Evolutionary conservation across 1,284 basidiomycete species (phyloP).

Genomic region (Trametes hirsuta): DNA sequence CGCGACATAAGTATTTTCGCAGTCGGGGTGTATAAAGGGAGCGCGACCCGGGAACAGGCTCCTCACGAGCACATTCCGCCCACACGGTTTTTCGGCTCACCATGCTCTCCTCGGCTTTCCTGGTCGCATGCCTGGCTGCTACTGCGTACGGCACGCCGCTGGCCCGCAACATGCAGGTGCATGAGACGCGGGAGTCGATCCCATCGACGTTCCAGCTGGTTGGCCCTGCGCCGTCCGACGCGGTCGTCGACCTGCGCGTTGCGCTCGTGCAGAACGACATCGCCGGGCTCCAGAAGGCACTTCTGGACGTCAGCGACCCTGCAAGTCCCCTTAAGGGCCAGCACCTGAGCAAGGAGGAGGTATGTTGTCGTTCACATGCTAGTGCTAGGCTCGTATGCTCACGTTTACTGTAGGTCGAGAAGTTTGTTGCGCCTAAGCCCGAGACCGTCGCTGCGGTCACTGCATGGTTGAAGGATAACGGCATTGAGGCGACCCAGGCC

Average conservation of each 20-base stretch:
- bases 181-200: conserved; percentile 31
- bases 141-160: conserved; percentile 30
- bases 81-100: conserved; percentile 10
- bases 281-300: conserved; percentile 40
- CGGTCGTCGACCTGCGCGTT: conserved; percentile 36
- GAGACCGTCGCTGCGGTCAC: conserved; percentile 41
- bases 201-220: conserved; percentile 34
- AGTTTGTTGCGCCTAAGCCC: conserved; percentile 39
- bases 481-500: conserved; percentile 34
- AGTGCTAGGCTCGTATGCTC: neutral
- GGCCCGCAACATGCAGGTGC: conserved; percentile 34
- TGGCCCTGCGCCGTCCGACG: conserved; percentile 32
- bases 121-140: conserved; percentile 19
- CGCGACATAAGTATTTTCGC: neutral
- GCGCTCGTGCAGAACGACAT: conserved; percentile 39
- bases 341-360: conserved; percentile 39
- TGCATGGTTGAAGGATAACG: conserved; percentile 43
- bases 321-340: conserved; percentile 36
- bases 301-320: conserved; percentile 41
- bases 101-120: conserved; percentile 30
- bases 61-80: conserved; percentile 18
- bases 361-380: conserved; percentile 11
- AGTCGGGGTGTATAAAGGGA: conserved; percentile 10
- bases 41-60: neutral
- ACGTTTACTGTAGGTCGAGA: conserved; percentile 37